These are phyloP conservation scores for Pichia sp. DNA, from an alignment of 1,139 yeast genomes.

Conservation along the genomic window DNA sequence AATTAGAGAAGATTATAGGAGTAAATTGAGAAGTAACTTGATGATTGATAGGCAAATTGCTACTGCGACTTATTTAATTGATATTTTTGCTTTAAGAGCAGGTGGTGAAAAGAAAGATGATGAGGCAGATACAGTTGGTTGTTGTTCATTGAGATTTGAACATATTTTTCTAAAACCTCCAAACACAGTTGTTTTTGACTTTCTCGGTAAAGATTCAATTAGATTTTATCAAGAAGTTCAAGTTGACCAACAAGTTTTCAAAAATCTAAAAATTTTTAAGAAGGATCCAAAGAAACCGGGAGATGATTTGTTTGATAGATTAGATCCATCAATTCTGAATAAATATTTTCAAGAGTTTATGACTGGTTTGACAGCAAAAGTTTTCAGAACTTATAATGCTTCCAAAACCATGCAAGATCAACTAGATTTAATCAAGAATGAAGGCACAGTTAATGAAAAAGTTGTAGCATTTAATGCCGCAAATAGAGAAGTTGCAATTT, in stretches of 20 bases:
- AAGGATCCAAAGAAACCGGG: slow-evolving; percentile 85
- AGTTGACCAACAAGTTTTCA: slow-evolving; percentile 84
- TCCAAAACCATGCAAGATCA: slow-evolving; percentile 96
- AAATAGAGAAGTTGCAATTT: slow-evolving; percentile 86
- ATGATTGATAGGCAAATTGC: slow-evolving; percentile 92
- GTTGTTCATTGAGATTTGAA: slow-evolving; percentile 88
- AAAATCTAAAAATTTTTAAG: slow-evolving; percentile 79
- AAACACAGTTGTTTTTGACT: slow-evolving; percentile 81
- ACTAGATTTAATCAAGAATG: slow-evolving; percentile 70
- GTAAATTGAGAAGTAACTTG: slow-evolving; percentile 61
- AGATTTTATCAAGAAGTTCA: slow-evolving; percentile 88
- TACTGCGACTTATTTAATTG: slow-evolving; percentile 88
- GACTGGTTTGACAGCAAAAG: slow-evolving; percentile 94
- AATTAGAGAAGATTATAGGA: slow-evolving; percentile 70
- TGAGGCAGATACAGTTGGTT: slow-evolving; percentile 97
- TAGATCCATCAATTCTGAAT: slow-evolving; percentile 77
- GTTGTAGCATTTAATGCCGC: slow-evolving; percentile 89
- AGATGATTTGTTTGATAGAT: slow-evolving; percentile 85
- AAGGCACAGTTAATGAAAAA: slow-evolving; percentile 84
- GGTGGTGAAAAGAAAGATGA: slow-evolving; percentile 98
- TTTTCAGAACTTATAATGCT: slow-evolving; percentile 95
- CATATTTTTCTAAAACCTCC: slow-evolving; percentile 86
- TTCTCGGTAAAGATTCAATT: slow-evolving; percentile 93
- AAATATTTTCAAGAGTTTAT: slow-evolving; percentile 82
- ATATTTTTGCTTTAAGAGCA: slow-evolving; percentile 93